Conservation (phyloP, 1,139 yeast species). For the Hemisphaericaspora lyxosophila region DNA sequence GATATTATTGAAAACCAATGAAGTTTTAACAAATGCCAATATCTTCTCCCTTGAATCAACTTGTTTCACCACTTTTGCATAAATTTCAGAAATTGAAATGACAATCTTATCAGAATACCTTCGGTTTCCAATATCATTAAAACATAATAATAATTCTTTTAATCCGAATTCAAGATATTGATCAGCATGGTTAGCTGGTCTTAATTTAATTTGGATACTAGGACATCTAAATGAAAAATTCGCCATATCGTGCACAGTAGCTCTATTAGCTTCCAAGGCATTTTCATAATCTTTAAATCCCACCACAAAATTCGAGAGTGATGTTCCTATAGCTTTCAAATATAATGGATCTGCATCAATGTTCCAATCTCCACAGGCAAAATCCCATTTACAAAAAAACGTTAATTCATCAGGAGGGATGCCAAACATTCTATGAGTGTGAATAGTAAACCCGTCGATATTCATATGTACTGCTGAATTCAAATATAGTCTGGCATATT, state of each 20-base stretch:
- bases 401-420: slow-evolving; percentile 87
- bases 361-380: slow-evolving; percentile 59
- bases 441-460: slow-evolving; percentile 66
- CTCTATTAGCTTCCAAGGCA: slow-evolving; percentile 56
- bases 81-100: slow-evolving; percentile 49
- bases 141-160: slow-evolving; percentile 42
- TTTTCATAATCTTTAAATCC: slow-evolving; percentile 78
- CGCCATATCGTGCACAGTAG: slow-evolving; percentile 67
- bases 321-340: slow-evolving; percentile 43
- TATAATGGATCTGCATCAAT: slow-evolving; percentile 55
- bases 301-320: slow-evolving; percentile 51
- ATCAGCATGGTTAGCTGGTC: slow-evolving; percentile 12
- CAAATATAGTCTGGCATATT: slow-evolving; percentile 24
- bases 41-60: slow-evolving; percentile 19
- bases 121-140: slow-evolving; percentile 69
- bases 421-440: slow-evolving; percentile 92
- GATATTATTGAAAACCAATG: slow-evolving; percentile 61
- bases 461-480: slow-evolving; percentile 30
- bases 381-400: slow-evolving; percentile 87
- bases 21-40: slow-evolving; percentile 44
- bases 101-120: slow-evolving; percentile 61
- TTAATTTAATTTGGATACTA: slow-evolving; percentile 24
- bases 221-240: slow-evolving; percentile 53
- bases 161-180: slow-evolving; percentile 26
- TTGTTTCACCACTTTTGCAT: slow-evolving; percentile 27